Conservation (phyloP, 768 basidiomycete species). For the Naganishia kalamii region DNA sequence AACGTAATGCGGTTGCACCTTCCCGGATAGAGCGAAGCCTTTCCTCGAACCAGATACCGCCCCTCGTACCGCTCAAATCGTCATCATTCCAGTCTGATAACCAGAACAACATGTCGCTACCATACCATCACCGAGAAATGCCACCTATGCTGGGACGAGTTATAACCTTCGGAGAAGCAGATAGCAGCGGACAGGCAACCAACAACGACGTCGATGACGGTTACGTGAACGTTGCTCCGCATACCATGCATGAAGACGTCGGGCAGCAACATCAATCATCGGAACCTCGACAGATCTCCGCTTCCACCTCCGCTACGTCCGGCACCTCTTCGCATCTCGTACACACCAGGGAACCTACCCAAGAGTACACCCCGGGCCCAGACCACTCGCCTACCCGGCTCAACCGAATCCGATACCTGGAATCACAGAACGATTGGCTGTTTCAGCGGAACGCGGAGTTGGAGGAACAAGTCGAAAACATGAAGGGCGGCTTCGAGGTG, state of each 20-base stretch:
- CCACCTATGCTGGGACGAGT: not conserved
- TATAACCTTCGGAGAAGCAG: not conserved
- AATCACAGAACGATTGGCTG: constrained; percentile 18
- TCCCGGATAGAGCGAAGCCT: not conserved
- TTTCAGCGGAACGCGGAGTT: constrained; percentile 20
- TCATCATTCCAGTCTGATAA: not conserved
- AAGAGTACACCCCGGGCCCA: not conserved
- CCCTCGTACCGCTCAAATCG: not conserved
- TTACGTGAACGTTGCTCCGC: not conserved
- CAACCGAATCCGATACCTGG: not conserved
- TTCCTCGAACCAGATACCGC: not conserved
- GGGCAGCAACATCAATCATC: not conserved
- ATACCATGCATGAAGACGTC: not conserved
- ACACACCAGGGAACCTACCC: not conserved
- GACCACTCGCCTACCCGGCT: not conserved
- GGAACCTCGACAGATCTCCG: not conserved
- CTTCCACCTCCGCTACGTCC: not conserved
- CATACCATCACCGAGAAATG: not conserved
- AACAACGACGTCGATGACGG: not conserved
- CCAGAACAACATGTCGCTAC: not conserved
- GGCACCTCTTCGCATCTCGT: not conserved
- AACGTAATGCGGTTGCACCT: not conserved
- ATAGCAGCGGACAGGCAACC: not conserved
- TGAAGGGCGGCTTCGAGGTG: not conserved
- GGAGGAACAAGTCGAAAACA: constrained; percentile 8